Evolutionary conservation across 1,139 yeast species (phyloP).

Genomic region (Meyerozyma carpophila): DNA sequence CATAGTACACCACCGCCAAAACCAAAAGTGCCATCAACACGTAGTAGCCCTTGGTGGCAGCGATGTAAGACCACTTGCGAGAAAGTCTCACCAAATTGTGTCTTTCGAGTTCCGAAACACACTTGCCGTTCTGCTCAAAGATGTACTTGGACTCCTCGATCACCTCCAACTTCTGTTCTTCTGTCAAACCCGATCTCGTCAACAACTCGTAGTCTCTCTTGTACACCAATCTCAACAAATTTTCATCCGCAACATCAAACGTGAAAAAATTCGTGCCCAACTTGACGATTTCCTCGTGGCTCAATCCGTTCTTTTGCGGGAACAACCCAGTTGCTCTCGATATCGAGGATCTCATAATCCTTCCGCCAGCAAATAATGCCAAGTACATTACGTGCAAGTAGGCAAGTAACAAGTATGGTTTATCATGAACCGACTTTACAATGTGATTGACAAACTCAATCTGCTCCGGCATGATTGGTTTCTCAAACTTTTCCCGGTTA

Average conservation of each 20-base stretch:
- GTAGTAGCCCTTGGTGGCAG: constrained; percentile 45
- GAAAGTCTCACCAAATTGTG: constrained; percentile 56
- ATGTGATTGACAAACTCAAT: constrained; percentile 61
- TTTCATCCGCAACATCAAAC: constrained; percentile 68
- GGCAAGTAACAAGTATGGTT: constrained; percentile 73
- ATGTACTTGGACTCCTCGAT: constrained; percentile 65
- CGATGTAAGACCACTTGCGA: constrained; percentile 51
- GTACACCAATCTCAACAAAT: constrained; percentile 56
- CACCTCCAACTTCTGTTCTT: constrained; percentile 63
- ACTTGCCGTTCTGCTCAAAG: constrained; percentile 55
- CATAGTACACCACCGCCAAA: constrained; percentile 21
- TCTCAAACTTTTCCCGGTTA: constrained; percentile 47
- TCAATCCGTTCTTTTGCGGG: constrained; percentile 63
- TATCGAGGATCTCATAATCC: constrained; percentile 62
- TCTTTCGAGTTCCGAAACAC: constrained; percentile 61
- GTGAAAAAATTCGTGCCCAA: constrained; percentile 68
- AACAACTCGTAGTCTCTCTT: constrained; percentile 74
- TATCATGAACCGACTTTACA: constrained; percentile 43
- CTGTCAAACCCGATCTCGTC: constrained; percentile 64
- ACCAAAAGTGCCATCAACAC: constrained; percentile 22
- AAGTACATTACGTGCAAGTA: constrained; percentile 82
- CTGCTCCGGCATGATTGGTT: constrained; percentile 58
- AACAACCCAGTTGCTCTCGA: constrained; percentile 66
- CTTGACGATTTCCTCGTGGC: constrained; percentile 55
- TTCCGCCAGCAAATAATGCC: constrained; percentile 85